Conservation (phyloP, 2,329 filamentous ascomycete genomes). For the Phymatotrichopsis omnivora region DNA sequence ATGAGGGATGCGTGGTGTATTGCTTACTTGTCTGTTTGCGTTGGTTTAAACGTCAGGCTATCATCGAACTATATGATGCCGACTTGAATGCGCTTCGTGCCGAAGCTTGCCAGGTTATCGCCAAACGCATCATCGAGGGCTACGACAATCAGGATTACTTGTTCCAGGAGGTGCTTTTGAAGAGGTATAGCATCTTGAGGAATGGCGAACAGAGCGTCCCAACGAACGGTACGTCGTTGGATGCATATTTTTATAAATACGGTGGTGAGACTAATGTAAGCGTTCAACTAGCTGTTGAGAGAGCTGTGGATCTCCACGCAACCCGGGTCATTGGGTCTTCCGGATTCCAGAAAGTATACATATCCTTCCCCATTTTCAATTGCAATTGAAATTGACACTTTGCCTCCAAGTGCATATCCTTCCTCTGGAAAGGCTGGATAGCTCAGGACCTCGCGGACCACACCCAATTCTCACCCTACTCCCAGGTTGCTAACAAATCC, state of each 20-base stretch:
- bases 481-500: conserved; percentile 63
- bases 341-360: conserved; percentile 58
- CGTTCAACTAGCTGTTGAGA: conserved; percentile 49
- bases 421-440: conserved; percentile 92
- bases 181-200: conserved; percentile 73
- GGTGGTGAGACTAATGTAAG: neutral
- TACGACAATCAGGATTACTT: conserved; percentile 73
- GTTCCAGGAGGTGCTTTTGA: conserved; percentile 70
- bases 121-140: conserved; percentile 74
- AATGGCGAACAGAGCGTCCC: conserved; percentile 62
- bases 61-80: conserved; percentile 80
- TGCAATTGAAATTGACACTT: too few species aligned
- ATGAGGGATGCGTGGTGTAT: conserved; percentile 72
- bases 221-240: conserved; percentile 64
- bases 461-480: conserved; percentile 79
- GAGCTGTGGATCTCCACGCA: conserved; percentile 85
- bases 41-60: conserved; percentile 71
- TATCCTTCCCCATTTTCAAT: neutral
- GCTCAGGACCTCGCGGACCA: conserved; percentile 92
- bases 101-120: conserved; percentile 78
- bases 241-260: neutral
- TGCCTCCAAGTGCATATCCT: conserved; percentile 82
- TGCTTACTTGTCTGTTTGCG: conserved; percentile 63
- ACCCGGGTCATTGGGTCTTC: conserved; percentile 79
- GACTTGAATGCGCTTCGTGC: conserved; percentile 61